A percentile compares a stretch with the other conserved stretches of the same genome.
Conservation (phyloP, 805 yeast species). For the Ogataea nonfermentans region DNA sequence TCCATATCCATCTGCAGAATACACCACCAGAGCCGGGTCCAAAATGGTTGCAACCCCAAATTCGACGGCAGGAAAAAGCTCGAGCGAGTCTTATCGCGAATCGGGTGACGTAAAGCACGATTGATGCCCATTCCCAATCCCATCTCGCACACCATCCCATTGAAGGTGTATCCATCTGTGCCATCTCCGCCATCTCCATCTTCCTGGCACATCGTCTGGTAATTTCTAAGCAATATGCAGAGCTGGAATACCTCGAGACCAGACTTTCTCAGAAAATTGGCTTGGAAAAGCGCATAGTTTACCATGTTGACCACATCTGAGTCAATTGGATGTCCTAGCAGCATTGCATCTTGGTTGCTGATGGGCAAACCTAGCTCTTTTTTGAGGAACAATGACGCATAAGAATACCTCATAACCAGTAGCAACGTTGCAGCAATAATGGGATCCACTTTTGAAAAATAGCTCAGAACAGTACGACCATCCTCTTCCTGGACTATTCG, state of each 20-base stretch:
- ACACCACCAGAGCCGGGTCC: slow-evolving; percentile 33
- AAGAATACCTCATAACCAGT: slow-evolving; percentile 30
- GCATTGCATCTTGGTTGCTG: slow-evolving; percentile 21
- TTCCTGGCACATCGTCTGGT: slow-evolving; percentile 44
- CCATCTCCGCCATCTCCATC: slow-evolving; percentile 50
- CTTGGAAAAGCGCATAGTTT: slow-evolving; percentile 38
- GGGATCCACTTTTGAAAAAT: slow-evolving; percentile 19
- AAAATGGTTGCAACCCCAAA: slow-evolving; percentile 23
- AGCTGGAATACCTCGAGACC: slow-evolving; percentile 45
- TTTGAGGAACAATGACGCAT: slow-evolving; percentile 22
- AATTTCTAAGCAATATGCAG: slow-evolving; percentile 38
- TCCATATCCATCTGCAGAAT: slow-evolving; percentile 25
- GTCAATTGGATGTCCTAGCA: slow-evolving; percentile 40
- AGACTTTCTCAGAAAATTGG: slow-evolving; percentile 38
- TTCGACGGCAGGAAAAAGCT: slow-evolving; percentile 6
- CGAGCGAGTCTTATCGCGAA: slow-evolving; percentile 4
- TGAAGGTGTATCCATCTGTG: slow-evolving; percentile 38
- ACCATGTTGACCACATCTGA: slow-evolving; percentile 39
- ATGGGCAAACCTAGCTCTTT: slow-evolving; percentile 12
- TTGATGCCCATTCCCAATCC: slow-evolving; percentile 46
- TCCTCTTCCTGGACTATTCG: slow-evolving; percentile 31
- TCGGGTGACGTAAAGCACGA: slow-evolving; percentile 35
- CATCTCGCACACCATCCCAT: slow-evolving; percentile 38
- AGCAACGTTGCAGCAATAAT: slow-evolving; percentile 28
- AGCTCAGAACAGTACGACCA: slow-evolving; percentile 7